Conservation (phyloP, 2,329 filamentous ascomycete genomes). For the Trichoderma sp. region DNA sequence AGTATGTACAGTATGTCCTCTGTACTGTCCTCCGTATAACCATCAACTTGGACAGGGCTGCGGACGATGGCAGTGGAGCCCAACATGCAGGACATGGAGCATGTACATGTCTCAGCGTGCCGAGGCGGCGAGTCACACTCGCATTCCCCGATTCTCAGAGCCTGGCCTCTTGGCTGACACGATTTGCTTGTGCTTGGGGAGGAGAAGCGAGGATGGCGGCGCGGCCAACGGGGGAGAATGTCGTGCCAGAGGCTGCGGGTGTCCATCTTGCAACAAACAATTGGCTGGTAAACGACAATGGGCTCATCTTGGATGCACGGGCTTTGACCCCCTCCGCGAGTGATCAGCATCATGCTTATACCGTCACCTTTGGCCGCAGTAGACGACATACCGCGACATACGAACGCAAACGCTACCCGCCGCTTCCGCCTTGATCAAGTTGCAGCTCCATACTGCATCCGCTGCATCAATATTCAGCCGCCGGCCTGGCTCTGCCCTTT, state of each 20-base stretch:
- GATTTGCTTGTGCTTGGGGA: neutral
- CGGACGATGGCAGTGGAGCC: slow-evolving; percentile 8
- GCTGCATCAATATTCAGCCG: neutral
- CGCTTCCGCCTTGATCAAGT: neutral
- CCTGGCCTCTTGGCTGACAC: slow-evolving; percentile 7
- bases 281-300: slow-evolving; percentile 2
- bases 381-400: neutral
- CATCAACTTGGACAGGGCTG: neutral
- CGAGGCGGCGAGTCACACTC: neutral
- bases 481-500: neutral
- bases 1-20: too few relatives aligned
- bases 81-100: slow-evolving; percentile 5
- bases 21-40: too few relatives aligned
- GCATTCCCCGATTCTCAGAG: neutral
- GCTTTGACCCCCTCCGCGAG: neutral
- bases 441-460: neutral
- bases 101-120: neutral
- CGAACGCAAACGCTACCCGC: neutral
- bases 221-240: neutral
- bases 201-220: neutral
- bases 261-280: neutral
- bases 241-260: neutral
- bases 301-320: neutral
- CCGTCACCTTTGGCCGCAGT: neutral
- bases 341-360: neutral